Evolutionary conservation across 75 land plant species (phyloP).

Genomic region (Pinus tabuliformis): DNA sequence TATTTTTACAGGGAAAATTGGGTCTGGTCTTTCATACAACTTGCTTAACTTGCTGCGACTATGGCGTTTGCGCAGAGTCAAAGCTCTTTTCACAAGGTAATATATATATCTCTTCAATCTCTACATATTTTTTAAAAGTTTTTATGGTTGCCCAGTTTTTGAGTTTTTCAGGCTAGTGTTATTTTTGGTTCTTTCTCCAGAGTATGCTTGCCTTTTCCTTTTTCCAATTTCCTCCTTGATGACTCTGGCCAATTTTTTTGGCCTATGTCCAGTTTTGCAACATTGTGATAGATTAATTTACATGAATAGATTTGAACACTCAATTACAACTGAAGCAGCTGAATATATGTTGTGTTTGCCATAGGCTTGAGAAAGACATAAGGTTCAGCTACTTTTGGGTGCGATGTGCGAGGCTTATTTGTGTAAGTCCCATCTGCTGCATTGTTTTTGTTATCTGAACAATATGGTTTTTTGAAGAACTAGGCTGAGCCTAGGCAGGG

Average conservation of each 20-base stretch:
- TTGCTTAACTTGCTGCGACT: constrained; percentile 69
- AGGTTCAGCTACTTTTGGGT: constrained; percentile 72
- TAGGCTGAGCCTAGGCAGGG: no score
- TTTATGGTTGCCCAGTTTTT: background rate
- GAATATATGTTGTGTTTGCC: background rate
- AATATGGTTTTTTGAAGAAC: no score
- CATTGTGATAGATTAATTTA: no score
- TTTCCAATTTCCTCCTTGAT: no score
- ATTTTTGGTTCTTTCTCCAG: no score
- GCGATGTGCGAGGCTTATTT: constrained; percentile 50
- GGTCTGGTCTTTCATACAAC: constrained; percentile 28
- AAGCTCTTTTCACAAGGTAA: constrained; percentile 56
- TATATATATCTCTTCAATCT: background rate
- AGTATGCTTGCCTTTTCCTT: no score
- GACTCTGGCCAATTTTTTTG: no score
- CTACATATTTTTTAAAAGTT: no score
- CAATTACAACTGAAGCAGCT: background rate
- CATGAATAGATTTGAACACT: background rate
- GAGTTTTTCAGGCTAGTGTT: no score
- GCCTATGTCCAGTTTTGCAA: no score
- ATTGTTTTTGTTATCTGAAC: no score
- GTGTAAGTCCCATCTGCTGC: background rate
- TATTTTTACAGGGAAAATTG: constrained; percentile 24
- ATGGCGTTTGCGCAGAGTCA: constrained; percentile 70
- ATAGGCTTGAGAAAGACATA: constrained; percentile 76